phyloP scores from a whole-genome alignment of 1,284 basidiomycete genomes.

The Rhodotorula sp. region DNA sequence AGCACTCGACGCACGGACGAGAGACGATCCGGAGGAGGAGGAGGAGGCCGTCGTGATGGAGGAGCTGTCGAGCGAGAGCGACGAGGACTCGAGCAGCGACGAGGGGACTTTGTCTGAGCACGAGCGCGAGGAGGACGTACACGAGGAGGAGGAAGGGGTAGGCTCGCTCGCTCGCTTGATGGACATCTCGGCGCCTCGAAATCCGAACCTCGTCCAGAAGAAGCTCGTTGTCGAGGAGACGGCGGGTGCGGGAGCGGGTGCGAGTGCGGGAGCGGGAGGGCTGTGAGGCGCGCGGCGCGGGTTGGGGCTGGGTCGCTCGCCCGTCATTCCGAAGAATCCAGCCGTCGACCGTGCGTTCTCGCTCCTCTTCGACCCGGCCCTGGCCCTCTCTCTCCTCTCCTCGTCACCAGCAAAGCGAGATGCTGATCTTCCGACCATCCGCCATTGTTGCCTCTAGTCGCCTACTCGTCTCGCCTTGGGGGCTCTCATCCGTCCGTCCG shows the following conservation, averaged over 20 bases:
- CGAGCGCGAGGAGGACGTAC: background rate
- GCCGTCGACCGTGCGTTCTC: no score
- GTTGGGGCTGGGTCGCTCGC: background rate
- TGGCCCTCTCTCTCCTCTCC: no score
- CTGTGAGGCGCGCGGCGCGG: background rate
- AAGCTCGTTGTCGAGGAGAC: conserved; percentile 19
- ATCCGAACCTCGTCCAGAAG: conserved; percentile 3
- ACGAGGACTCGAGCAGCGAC: background rate
- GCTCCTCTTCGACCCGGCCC: no score
- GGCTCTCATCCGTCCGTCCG: no score
- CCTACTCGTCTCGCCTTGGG: no score
- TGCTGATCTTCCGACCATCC: no score
- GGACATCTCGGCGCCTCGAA: conserved; percentile 22
- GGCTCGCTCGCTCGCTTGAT: conserved; percentile 14
- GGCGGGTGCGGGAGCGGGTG: no score
- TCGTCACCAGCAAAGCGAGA: no score
- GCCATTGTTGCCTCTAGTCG: no score
- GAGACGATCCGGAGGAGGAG: background rate
- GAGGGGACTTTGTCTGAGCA: background rate
- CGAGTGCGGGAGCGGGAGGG: no score
- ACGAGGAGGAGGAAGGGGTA: background rate
- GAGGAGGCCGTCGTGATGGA: conserved; percentile 33
- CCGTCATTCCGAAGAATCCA: no score
- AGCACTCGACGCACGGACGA: conserved; percentile 1
- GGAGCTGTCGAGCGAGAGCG: conserved; percentile 12